These are phyloP conservation scores for Phytophthora fragariae DNA, from an alignment of 352 stramenopile genomes.

Conservation along the genomic window DNA sequence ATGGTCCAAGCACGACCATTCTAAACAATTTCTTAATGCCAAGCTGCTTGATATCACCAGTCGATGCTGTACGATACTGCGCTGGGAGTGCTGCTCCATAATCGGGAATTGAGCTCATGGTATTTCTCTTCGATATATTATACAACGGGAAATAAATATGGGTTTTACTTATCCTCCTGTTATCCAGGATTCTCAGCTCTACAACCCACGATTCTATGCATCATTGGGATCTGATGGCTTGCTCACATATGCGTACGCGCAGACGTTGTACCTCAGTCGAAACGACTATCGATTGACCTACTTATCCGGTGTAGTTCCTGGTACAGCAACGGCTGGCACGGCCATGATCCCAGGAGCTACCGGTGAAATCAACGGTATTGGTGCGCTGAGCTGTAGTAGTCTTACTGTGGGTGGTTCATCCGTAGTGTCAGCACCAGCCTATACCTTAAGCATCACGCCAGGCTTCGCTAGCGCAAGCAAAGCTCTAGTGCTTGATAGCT, in stretches of 20 bases:
- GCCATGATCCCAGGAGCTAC: not conserved
- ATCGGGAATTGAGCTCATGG: constrained; percentile 13
- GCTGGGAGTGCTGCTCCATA: constrained; percentile 2
- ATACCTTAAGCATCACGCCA: not conserved
- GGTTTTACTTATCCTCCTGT: constrained; percentile 18
- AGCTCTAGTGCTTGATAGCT: not conserved
- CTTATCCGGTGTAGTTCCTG: not conserved
- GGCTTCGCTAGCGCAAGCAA: not conserved
- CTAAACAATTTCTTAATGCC: constrained; percentile 6
- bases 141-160: constrained; percentile 16
- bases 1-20: not conserved
- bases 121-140: constrained; percentile 15
- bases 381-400: not conserved
- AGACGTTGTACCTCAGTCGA: not conserved
- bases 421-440: not conserved
- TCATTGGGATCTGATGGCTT: constrained; percentile 9
- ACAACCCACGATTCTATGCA: constrained; percentile 22
- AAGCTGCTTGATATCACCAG: constrained; percentile 3
- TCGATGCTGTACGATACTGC: constrained; percentile 3
- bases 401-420: not conserved
- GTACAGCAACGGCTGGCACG: not conserved
- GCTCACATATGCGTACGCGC: constrained; percentile 15
- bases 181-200: constrained; percentile 16
- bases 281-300: not conserved
- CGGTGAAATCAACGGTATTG: not conserved